Evolutionary conservation across 306 rosid species (phyloP), one percentile per base, ranked within the genome.

Genomic region (Carpinus viminea): DNA sequence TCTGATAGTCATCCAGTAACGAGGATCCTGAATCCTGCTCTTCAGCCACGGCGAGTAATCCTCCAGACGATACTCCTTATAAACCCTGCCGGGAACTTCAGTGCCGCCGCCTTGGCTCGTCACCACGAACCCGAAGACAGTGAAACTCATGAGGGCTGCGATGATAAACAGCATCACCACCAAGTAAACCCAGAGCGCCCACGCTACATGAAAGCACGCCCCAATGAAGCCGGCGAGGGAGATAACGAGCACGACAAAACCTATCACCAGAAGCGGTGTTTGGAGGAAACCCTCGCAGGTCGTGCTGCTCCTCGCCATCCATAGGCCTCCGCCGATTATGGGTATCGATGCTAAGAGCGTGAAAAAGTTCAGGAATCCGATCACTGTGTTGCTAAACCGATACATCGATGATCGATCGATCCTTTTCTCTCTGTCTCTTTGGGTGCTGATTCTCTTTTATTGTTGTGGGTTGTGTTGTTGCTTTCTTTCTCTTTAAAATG

Each of bases 171-270:
- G 43, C 99, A 96, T 93, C 65, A 90, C 86, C 76, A 89, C 92
- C 56, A 96, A 78, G 84, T 96, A 96, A 52, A 96, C 73, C 97
- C 99, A 89, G 0, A 96, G 92, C 12, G 98, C 98, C 87, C 97
- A 96, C 1, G 92, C 98, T 13, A 96, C 99, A 52, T 93, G 83
- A 69, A 96, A 96, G 52, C 99, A 96, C 2, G 99, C 99, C 6
- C 99, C 99, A 11, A 96, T 86, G 86, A 96, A 96, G 3, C 99
- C 99, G 6, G 97, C 91, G 4, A 96, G 82, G 20, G 99, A 96
- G 4, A 96, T 81, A 62, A 96, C 59, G 0, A 96, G 90, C 57
- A 96, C 92, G 6, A 93, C 82, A 48, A 96, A 96, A 2, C 99
- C 99, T 7, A 96, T 72, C 11, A 91, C 85, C 8, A 96, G 74